Evolutionary conservation across 2,329 filamentous ascomycete species (phyloP), one percentile per base, ranked within the genome.

Genomic region (Trichophyton mentagrophytes): DNA sequence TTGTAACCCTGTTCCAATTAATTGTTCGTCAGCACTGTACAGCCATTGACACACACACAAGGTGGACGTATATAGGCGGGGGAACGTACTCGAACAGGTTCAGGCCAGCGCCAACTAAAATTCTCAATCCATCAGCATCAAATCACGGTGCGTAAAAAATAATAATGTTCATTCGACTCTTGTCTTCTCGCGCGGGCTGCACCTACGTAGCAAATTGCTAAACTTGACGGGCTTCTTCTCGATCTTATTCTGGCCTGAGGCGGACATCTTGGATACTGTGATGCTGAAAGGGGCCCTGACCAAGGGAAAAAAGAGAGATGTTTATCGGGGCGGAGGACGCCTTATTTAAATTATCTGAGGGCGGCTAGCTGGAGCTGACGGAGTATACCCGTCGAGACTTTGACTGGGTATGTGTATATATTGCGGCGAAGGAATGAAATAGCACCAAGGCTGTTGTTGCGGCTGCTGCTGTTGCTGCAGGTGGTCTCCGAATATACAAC

Each of bases 211-310:
- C 83, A 99, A 78, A 80, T 99, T 99, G 81, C 90, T 96, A 83
- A 97, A 97, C 85, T 96, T 97, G 84, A 99, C 84, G 67, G 93
- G 93, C 85, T 97, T 97, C 88, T 97, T 97, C 87, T 96, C 91
- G 74, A 95, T 80, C 76, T 75, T 30, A 30, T 30, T 78, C 74
- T 79, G 76, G 74, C 78, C 77, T 25, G 63, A 51, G 30, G 68
- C 66, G 22, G 65, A 64, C 38, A 66, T 60, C 17, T 63, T 62
- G 55, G 64, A 63, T 56, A 60, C 65, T 60, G 76, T 80, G 76
- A 74, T 72, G 72, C 76, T 79, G 78, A 78, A 81, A 79, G 78
- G 83, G 86, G 88, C 89, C 92, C 91, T 93, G 92, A 97, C 92
- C 92, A 95, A 96, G 92, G 91, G 89, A 88, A 79, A 22, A 36